Evolutionary conservation across 192 early-diverging fungal species (phyloP), one percentile per base, ranked within the genome.

Genomic region (Cladochytrium replicatum): DNA sequence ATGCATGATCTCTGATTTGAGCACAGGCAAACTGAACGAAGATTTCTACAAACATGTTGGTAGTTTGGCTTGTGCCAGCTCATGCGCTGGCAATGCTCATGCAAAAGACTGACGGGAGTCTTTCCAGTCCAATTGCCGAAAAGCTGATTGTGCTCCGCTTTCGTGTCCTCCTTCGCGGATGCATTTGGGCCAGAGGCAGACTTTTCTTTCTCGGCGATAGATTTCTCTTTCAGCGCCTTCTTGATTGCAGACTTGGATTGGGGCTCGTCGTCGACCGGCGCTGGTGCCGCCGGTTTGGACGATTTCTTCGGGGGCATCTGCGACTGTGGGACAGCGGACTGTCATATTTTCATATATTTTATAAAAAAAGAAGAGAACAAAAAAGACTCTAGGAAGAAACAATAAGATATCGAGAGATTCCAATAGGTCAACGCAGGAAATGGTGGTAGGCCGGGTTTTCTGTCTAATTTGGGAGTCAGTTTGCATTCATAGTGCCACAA

Each of bases 101-200:
- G 71, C 1, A 93, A 67, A 2, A 89, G 59, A 2, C 75, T 74
- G 2, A 80, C 70, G 0, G 90, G 88, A 0, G 85, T 86, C 48
- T 93, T 93, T 32, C 90, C 90, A 0, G 87, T 92, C 89, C 87
- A 88, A 23, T 74, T 75, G 22, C 75, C 80, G 60, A 90, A 90
- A 21, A 66, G 37, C 43, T 39, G n/a, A n/a, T n/a, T n/a, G n/a
- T n/a, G n/a, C n/a, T n/a, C n/a, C 32, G 22, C 37, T 45, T 5
- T 58, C 32, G 17, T 25, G 31, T 31, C 38, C 41, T 17, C 8
- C 19, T 50, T n/a, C n/a, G n/a, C n/a, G n/a, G n/a, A n/a, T n/a
- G n/a, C n/a, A n/a, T n/a, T n/a, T n/a, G n/a, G n/a, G n/a, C n/a
- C n/a, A n/a, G n/a, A n/a, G n/a, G n/a, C n/a, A n/a, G n/a, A n/a